Evolutionary conservation across 1,139 yeast genomes (phyloP).

Genomic region (Pneumocystis carinii): DNA sequence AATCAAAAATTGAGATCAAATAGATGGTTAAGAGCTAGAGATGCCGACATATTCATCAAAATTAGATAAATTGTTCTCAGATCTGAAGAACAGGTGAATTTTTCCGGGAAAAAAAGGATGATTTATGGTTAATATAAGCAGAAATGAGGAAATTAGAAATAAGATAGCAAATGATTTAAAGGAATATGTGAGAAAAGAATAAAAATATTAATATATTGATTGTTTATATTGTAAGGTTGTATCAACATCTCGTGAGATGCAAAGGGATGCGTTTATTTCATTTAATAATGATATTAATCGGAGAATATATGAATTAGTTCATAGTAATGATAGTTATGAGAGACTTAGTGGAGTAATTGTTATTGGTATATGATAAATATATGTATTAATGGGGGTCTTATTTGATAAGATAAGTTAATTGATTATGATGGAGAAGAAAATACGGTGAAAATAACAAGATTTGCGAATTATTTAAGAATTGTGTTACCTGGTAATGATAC

Average conservation of each 20-base stretch:
- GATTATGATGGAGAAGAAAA: constrained; percentile 67
- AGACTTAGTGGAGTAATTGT: constrained; percentile 87
- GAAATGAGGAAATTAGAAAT: constrained; percentile 21
- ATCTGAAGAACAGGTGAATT: background rate
- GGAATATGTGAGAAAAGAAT: constrained; percentile 31
- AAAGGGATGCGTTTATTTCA: constrained; percentile 64
- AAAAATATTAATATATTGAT: background rate
- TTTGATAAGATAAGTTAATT: constrained; percentile 46
- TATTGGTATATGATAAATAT: constrained; percentile 24
- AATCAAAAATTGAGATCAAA: background rate
- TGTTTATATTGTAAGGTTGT: constrained; percentile 20
- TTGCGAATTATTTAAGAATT: constrained; percentile 72
- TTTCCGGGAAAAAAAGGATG: background rate
- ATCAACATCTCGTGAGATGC: constrained; percentile 55
- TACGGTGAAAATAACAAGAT: constrained; percentile 78
- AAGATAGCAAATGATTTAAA: constrained; percentile 47
- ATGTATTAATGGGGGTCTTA: background rate
- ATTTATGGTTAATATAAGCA: background rate
- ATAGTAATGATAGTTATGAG: constrained; percentile 54
- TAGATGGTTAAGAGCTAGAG: background rate
- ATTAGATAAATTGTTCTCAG: background rate
- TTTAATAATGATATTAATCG: constrained; percentile 79
- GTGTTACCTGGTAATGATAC: constrained; percentile 70
- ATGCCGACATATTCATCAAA: background rate
- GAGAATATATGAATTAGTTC: constrained; percentile 70